Percentiles rank a stretch among this genome's conserved stretches.
Evolutionary conservation across 2,329 filamentous ascomycete genomes (phyloP).

Genomic region (Teratosphaeria destructans): DNA sequence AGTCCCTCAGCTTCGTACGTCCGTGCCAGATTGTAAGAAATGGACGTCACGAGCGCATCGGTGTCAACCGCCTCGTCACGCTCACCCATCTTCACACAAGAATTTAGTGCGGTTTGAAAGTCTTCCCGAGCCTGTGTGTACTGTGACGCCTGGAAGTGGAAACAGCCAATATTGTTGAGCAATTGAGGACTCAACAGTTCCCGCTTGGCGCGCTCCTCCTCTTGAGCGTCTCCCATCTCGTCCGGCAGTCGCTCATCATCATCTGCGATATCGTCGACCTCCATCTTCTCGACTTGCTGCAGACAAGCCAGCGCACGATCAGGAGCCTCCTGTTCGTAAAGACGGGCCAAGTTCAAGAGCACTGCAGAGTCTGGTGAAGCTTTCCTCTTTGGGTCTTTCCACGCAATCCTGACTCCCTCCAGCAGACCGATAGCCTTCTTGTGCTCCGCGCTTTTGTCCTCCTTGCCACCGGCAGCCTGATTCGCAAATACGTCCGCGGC

Average conservation of each 20-base stretch:
- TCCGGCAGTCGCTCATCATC: conserved; percentile 49
- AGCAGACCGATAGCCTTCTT: conserved; percentile 80
- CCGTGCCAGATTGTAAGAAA: conserved; percentile 90
- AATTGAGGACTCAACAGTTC: conserved; percentile 79
- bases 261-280: conserved; percentile 65
- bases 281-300: conserved; percentile 82
- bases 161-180: conserved; percentile 95
- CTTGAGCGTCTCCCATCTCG: conserved; percentile 26
- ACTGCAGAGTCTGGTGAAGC: conserved; percentile 74
- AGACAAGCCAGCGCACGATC: conserved; percentile 90
- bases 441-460: conserved; percentile 75
- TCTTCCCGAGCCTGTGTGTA: conserved; percentile 69
- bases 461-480: conserved; percentile 60
- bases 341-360: conserved; percentile 76
- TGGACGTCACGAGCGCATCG: conserved; percentile 86
- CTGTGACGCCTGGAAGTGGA: conserved; percentile 81
- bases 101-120: conserved; percentile 84
- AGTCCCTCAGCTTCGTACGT: conserved; percentile 82
- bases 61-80: conserved; percentile 68
- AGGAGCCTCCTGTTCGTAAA: conserved; percentile 77
- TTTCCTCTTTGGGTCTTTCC: conserved; percentile 88
- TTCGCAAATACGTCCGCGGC: conserved; percentile 86
- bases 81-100: conserved; percentile 72
- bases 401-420: conserved; percentile 72
- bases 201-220: conserved; percentile 45